Evolutionary conservation across 805 yeast species (phyloP), one percentile per base, ranked within the genome.

Genomic region (Hanseniaspora pseudoguilliermondii): DNA sequence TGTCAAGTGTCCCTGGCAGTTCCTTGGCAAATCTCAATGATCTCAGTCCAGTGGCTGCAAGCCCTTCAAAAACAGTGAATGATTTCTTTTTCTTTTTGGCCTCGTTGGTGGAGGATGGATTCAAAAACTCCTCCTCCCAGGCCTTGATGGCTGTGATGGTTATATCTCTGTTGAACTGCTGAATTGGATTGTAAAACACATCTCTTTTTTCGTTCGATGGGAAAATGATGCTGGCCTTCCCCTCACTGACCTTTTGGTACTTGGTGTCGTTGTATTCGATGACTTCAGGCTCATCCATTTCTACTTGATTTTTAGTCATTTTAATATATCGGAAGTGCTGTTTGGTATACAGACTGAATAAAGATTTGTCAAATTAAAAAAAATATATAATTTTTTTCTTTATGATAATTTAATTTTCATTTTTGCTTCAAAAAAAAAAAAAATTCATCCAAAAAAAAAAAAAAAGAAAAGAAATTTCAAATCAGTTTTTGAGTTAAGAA

Each of bases 181-280:
- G 99, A 56, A 93, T 85, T 10, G 95, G 97, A 66, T 93, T 93
- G 70, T 93, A 93, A 66, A 93, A 93, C 11, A 93, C 98, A 58
- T 75, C 76, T 49, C 53, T 35, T 58, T 76, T 75, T 61, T 86
- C 89, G 49, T 82, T 82, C 63, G 86, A 83, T 4, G 95, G 91
- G 59, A 84, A 85, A 35, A 90, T 73, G 46, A 93, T 82, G 25
- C 82, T 78, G 15, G 97, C 97, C 56, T 76, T 73, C 1, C 99
- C 99, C 68, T 93, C 98, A 20, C 68, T 69, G 18, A 75, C 48
- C 29, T 38, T 53, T 39, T 53, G 56, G 16, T 46, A 53, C 27
- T 36, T 46, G 5, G 46, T 72, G n/a, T 69, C 66, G 46, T 73
- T 72, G 62, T 64, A 74, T 16, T 73, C 47, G 13, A 73, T 82